Conservation (phyloP, 805 yeast genomes). For the Phaffomyces thermotolerans region DNA sequence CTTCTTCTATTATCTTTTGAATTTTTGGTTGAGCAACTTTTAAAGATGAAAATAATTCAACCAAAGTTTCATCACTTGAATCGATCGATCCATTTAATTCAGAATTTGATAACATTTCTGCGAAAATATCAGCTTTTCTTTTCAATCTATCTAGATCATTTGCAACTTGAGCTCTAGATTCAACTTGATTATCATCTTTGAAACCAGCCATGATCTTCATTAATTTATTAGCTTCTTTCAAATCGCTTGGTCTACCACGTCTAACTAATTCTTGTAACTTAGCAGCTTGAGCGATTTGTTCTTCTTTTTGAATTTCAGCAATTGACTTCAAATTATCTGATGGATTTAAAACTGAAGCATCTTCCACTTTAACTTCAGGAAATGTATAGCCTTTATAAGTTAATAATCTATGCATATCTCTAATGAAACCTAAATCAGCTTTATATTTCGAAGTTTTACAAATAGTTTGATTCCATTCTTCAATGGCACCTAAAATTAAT, state of each 20-base stretch:
- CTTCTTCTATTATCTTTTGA: slow-evolving; percentile 77
- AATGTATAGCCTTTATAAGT: slow-evolving; percentile 86
- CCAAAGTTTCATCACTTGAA: slow-evolving; percentile 54
- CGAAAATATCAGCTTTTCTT: slow-evolving; percentile 78
- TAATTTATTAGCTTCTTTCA: slow-evolving; percentile 91
- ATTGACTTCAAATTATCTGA: slow-evolving; percentile 79
- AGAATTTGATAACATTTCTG: slow-evolving; percentile 70
- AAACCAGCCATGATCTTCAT: slow-evolving; percentile 99
- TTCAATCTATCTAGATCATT: slow-evolving; percentile 79
- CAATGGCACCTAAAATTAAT: slow-evolving; percentile 80
- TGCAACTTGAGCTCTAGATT: slow-evolving; percentile 68
- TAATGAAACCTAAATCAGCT: slow-evolving; percentile 84
- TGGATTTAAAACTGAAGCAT: slow-evolving; percentile 89
- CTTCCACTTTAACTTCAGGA: slow-evolving; percentile 87
- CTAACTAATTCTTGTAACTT: slow-evolving; percentile 92
- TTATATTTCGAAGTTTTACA: slow-evolving; percentile 85
- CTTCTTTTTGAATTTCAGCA: slow-evolving; percentile 88
- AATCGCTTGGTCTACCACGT: slow-evolving; percentile 91
- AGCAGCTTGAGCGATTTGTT: slow-evolving; percentile 86
- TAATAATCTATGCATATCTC: slow-evolving; percentile 92
- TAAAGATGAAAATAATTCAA: slow-evolving; percentile 70
- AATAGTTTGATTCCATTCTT: slow-evolving; percentile 95
- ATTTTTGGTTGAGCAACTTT: slow-evolving; percentile 84
- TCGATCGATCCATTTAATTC: slow-evolving; percentile 34
- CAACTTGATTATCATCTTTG: slow-evolving; percentile 63